Percentiles rank a stretch among this genome's conserved stretches.
phyloP scores from a whole-genome alignment of 148 eudicot species.

The Rhododendron ovatum region DNA sequence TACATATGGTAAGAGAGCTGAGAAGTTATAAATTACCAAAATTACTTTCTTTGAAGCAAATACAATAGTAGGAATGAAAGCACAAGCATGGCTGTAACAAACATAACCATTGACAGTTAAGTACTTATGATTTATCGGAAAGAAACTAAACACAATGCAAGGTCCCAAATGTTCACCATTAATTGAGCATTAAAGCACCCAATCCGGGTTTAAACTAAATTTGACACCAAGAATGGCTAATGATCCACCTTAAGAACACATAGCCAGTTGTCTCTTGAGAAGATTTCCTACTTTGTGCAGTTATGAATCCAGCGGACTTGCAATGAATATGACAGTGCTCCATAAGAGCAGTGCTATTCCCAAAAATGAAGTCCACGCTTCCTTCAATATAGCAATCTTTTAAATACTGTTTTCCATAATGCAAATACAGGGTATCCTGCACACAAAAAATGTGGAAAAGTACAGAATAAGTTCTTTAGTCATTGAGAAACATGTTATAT shows the following conservation, averaged over 20 bases:
- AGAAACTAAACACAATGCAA: background rate
- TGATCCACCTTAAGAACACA: slow-evolving; percentile 75
- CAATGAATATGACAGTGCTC: slow-evolving; percentile 99
- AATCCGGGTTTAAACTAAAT: background rate
- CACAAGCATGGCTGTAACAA: background rate
- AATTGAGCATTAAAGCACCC: background rate
- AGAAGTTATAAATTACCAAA: background rate
- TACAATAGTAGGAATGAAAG: background rate
- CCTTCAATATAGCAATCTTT: slow-evolving; percentile 95
- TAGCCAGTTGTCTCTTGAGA: slow-evolving; percentile 95
- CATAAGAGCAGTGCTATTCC: slow-evolving; percentile 92
- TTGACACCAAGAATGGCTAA: slow-evolving; percentile 1
- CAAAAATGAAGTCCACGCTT: slow-evolving; percentile 94
- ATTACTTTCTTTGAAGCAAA: background rate
- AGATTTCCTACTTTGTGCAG: slow-evolving; percentile 95
- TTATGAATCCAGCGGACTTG: slow-evolving; percentile 85
- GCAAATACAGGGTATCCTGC: slow-evolving; percentile 94
- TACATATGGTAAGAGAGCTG: background rate
- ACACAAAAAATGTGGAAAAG: background rate
- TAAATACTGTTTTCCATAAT: slow-evolving; percentile 85
- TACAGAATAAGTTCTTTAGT: background rate
- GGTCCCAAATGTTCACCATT: background rate
- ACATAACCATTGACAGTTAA: background rate
- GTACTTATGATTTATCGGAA: background rate
- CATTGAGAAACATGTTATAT: background rate